These are phyloP conservation scores for Boeremia lycopersici DNA, from an alignment of 2,329 filamentous ascomycete species.

Conservation along the genomic window DNA sequence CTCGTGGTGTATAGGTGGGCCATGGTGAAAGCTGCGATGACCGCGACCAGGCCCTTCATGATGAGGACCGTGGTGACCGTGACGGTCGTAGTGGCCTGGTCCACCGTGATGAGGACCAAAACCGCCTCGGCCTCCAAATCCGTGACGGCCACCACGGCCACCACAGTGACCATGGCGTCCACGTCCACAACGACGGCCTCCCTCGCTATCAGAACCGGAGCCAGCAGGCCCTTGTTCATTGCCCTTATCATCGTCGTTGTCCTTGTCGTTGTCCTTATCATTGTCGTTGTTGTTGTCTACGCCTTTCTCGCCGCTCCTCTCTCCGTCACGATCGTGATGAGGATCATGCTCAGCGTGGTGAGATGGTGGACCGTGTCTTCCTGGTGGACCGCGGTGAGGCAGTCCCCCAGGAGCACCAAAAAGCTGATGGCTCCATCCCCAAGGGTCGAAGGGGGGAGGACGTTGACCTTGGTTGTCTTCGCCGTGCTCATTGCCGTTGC, in stretches of 20 bases:
- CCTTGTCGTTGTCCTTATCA: constrained; percentile 30
- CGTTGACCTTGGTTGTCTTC: constrained; percentile 28
- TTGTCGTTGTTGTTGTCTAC: constrained; percentile 18
- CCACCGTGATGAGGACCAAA: constrained; percentile 25
- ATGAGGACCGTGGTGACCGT: constrained; percentile 2
- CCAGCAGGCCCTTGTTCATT: constrained; percentile 41
- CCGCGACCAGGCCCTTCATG: constrained; percentile 5
- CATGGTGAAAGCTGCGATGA: constrained; percentile 10
- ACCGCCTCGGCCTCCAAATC: constrained; percentile 29
- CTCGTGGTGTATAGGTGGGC: constrained; percentile 26
- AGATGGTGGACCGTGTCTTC: constrained; percentile 21
- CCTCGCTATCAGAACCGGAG: constrained; percentile 37
- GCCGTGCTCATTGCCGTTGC: constrained; percentile 31
- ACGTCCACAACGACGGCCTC: constrained; percentile 19
- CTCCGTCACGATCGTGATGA: constrained; percentile 17
- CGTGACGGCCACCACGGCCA: constrained; percentile 28
- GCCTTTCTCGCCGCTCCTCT: constrained; percentile 16
- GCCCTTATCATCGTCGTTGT: constrained; percentile 31
- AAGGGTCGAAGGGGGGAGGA: constrained; percentile 33
- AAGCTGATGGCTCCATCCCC: constrained; percentile 44
- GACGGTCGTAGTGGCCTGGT: constrained; percentile 14
- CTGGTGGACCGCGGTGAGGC: constrained; percentile 38
- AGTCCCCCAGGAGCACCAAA: constrained; percentile 33
- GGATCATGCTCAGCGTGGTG: constrained; percentile 12
- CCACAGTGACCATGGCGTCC: constrained; percentile 30